Evolutionary conservation across 2,329 filamentous ascomycete species (phyloP).

Genomic region (Sclerotinia sclerotiorum): DNA sequence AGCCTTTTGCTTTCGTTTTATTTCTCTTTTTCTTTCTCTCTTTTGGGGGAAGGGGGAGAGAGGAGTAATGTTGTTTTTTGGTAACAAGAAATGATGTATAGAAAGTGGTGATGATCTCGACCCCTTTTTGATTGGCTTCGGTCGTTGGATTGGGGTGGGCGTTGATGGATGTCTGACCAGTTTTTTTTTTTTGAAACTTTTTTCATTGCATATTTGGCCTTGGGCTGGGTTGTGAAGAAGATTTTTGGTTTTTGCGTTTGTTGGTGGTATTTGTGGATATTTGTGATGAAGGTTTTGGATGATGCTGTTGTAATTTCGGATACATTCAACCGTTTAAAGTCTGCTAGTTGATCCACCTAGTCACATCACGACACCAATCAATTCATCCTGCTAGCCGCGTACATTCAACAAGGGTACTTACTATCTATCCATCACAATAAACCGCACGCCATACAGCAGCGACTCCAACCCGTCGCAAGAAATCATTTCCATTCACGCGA

Average conservation of each 20-base stretch:
- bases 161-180: slow-evolving; percentile 89
- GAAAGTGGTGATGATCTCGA: slow-evolving; percentile 95
- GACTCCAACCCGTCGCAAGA: too few species aligned
- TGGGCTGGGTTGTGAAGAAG: slow-evolving; percentile 1
- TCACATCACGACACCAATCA: background rate
- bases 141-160: slow-evolving; percentile 76
- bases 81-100: slow-evolving; percentile 56
- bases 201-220: slow-evolving; percentile 50
- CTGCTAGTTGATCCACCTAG: too few species aligned
- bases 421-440: too few species aligned
- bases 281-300: background rate
- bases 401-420: too few species aligned
- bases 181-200: slow-evolving; percentile 36
- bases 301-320: too few species aligned
- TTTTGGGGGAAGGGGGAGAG: too few species aligned
- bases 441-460: too few species aligned
- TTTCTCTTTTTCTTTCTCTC: background rate
- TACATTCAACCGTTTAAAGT: too few species aligned
- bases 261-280: background rate
- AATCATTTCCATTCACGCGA: too few species aligned
- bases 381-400: too few species aligned
- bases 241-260: too few species aligned
- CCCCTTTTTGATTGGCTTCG: slow-evolving; percentile 72
- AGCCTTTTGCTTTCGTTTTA: slow-evolving; percentile 59
- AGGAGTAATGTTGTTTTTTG: slow-evolving; percentile 26